Evolutionary conservation across 352 stramenopile species (phyloP).

Genomic region (Globisporangium lucens): DNA sequence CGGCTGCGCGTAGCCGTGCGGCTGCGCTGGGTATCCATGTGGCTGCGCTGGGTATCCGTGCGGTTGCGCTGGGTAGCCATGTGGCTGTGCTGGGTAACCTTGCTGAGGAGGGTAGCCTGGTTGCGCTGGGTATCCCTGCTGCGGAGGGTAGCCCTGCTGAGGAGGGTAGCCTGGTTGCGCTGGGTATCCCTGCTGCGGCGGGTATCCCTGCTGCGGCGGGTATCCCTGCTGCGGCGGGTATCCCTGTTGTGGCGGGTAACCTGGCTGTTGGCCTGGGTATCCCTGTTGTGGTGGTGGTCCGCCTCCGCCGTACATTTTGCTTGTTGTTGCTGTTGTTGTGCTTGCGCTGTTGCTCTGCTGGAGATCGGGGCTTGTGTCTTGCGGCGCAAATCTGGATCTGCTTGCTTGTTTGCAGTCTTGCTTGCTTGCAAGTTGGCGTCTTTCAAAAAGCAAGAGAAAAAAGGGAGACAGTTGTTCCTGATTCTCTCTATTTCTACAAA

Average conservation of each 20-base stretch:
- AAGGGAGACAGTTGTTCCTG: slow-evolving; percentile 3
- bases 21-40: not conserved
- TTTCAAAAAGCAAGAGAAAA: not conserved
- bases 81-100: not conserved
- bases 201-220: slow-evolving; percentile 19
- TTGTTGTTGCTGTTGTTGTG: not conserved
- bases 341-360: not conserved
- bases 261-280: slow-evolving; percentile 15
- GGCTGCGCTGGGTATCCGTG: not conserved
- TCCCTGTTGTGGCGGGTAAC: slow-evolving; percentile 17
- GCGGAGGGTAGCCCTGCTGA: slow-evolving; percentile 9
- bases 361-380: not conserved
- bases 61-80: not conserved
- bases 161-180: slow-evolving; percentile 16
- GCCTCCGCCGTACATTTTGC: slow-evolving; percentile 12
- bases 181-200: slow-evolving; percentile 1
- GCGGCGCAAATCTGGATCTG: slow-evolving; percentile 8
- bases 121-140: not conserved
- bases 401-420: not conserved
- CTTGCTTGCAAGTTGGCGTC: too few relatives aligned
- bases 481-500: not conserved
- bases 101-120: not conserved
- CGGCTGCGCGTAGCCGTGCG: slow-evolving; percentile 24
- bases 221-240: slow-evolving; percentile 13
- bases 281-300: slow-evolving; percentile 1